These are phyloP conservation scores for Fabrea salina DNA, from an alignment of 169 alveolate genomes.

Conservation along the genomic window DNA sequence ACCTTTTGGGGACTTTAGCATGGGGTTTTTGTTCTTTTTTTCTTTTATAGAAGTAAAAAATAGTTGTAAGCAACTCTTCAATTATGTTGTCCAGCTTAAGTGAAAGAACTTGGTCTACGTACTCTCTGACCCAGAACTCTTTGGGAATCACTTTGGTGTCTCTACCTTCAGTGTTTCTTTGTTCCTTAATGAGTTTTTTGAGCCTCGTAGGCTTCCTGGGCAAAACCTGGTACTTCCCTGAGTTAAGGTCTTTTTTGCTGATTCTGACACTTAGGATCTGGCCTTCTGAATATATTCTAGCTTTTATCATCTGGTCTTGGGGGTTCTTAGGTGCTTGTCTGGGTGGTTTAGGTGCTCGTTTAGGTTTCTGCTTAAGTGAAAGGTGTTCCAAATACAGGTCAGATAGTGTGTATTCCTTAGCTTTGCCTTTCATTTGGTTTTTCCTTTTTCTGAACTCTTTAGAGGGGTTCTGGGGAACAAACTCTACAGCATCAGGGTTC, in stretches of 20 bases:
- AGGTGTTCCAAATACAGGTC: too few species aligned
- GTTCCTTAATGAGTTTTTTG: neutral
- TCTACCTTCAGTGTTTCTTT: neutral
- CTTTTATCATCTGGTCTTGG: slow-evolving; percentile 10
- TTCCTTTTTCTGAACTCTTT: too few species aligned
- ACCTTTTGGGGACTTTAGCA: neutral
- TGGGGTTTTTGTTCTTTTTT: slow-evolving; percentile 7
- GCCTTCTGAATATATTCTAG: neutral
- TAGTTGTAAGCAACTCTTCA: neutral
- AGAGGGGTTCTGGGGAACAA: too few species aligned
- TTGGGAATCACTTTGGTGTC: neutral
- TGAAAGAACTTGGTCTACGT: slow-evolving; percentile 7
- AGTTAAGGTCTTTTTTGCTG: slow-evolving; percentile 14
- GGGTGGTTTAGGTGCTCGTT: neutral
- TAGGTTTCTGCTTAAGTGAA: too few species aligned
- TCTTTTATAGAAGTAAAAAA: neutral
- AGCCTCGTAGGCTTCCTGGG: neutral
- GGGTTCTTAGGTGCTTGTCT: neutral
- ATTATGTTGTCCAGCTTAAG: neutral
- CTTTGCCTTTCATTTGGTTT: too few species aligned
- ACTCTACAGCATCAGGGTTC: too few species aligned
- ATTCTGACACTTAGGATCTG: neutral
- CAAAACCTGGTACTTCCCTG: slow-evolving; percentile 6
- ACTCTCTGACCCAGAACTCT: neutral
- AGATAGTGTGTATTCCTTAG: too few species aligned